phyloP scores from a whole-genome alignment of 108 stramenopile genomes.

The Nitzschia sp. region DNA sequence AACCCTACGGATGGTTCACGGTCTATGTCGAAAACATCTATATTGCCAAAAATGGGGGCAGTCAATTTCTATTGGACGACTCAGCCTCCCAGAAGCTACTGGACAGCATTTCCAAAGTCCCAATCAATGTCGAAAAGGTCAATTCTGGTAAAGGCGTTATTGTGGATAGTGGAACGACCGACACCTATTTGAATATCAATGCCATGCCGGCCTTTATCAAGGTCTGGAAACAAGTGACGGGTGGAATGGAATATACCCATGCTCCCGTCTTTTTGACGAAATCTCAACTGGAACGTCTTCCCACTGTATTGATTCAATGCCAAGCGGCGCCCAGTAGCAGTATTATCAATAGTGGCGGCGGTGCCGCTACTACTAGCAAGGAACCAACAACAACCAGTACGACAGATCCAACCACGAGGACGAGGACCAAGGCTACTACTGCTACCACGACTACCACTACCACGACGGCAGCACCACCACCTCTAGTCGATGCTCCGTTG shows the following conservation, averaged over 20 bases:
- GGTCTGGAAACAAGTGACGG: constrained; percentile 69
- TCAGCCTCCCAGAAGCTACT: neutral
- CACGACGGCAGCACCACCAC: no score
- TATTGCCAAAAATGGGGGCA: constrained; percentile 59
- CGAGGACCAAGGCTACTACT: neutral
- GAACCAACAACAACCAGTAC: neutral
- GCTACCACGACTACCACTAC: neutral
- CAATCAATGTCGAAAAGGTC: constrained; percentile 39
- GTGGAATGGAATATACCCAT: constrained; percentile 69
- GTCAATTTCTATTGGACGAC: constrained; percentile 23
- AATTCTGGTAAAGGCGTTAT: constrained; percentile 89
- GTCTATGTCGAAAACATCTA: constrained; percentile 76
- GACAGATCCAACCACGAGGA: neutral
- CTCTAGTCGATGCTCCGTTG: constrained; percentile 22
- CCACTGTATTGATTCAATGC: constrained; percentile 77
- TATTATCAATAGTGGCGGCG: no score
- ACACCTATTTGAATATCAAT: constrained; percentile 78
- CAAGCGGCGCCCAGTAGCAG: no score
- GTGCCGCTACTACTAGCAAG: neutral
- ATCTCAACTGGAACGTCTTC: constrained; percentile 57
- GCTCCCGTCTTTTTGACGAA: constrained; percentile 47
- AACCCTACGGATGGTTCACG: constrained; percentile 81
- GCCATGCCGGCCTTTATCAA: constrained; percentile 61
- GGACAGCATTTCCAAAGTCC: constrained; percentile 41
- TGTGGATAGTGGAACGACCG: constrained; percentile 93